A percentile compares a stretch with the other conserved stretches of the same genome.
Evolutionary conservation across 768 basidiomycete genomes (phyloP).

Genomic region (Basidioascus undulatus): DNA sequence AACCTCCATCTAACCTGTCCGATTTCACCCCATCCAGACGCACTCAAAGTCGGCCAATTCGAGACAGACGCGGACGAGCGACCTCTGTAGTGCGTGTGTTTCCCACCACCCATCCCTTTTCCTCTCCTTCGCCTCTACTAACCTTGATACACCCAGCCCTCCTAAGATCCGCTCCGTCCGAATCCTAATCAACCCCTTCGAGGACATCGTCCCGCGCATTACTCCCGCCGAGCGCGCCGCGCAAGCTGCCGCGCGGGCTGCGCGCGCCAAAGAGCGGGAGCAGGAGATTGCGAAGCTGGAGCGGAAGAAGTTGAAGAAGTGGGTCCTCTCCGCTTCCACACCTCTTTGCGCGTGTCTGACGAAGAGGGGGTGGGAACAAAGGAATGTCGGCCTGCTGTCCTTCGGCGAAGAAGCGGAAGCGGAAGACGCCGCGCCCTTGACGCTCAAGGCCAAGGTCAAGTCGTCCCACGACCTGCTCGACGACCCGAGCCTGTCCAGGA

Average conservation of each 20-base stretch:
- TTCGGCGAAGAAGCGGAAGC: slow-evolving; percentile 51
- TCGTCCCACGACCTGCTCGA: no score
- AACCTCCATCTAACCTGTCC: slow-evolving; percentile 4
- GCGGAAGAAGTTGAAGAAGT: slow-evolving; percentile 72
- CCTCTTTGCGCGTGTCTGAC: background rate
- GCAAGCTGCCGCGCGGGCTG: no score
- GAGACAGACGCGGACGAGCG: slow-evolving; percentile 49
- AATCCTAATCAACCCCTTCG: slow-evolving; percentile 80
- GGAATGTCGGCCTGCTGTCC: slow-evolving; percentile 70
- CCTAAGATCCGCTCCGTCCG: slow-evolving; percentile 69
- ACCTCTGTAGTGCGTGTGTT: slow-evolving; percentile 47
- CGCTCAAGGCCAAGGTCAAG: no score
- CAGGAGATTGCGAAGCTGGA: slow-evolving; percentile 58
- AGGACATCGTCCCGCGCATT: slow-evolving; percentile 84
- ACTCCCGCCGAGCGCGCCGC: slow-evolving; percentile 74
- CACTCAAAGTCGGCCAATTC: slow-evolving; percentile 70
- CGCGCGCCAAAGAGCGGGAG: no score
- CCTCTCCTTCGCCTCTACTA: no score
- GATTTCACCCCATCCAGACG: slow-evolving; percentile 31
- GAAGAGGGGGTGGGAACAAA: slow-evolving; percentile 15
- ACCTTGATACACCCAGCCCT: slow-evolving; percentile 44
- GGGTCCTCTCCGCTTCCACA: slow-evolving; percentile 11
- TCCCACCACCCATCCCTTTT: background rate
- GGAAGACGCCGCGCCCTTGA: slow-evolving; percentile 28
- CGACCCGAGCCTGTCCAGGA: no score